A percentile compares a stretch with the other conserved stretches of the same genome.
These are phyloP conservation scores for Cornus controversa DNA, from an alignment of 148 eudicot genomes.

Conservation along the genomic window DNA sequence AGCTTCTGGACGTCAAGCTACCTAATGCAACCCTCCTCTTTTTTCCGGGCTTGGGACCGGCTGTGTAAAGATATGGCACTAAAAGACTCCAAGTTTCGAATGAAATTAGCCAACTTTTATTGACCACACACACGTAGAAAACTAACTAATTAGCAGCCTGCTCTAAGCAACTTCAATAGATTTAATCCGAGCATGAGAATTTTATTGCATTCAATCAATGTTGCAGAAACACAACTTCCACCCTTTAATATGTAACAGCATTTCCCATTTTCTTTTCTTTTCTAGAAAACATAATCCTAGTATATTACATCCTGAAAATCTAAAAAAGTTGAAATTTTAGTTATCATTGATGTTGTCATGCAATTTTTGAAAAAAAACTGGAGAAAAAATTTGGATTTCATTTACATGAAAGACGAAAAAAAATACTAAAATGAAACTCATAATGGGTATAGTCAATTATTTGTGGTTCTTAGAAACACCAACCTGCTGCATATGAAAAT, in stretches of 20 bases:
- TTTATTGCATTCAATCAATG: not conserved
- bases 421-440: not conserved
- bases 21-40: no score
- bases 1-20: no score
- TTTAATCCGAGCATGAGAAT: not conserved
- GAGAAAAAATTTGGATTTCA: not conserved
- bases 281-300: no score
- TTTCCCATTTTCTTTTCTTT: no score
- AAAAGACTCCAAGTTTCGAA: no score
- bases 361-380: not conserved
- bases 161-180: not conserved
- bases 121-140: no score
- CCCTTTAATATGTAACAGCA: no score
- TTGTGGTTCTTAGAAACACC: constrained; percentile 1
- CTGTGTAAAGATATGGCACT: no score
- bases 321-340: not conserved
- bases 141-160: not conserved
- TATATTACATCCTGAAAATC: no score
- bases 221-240: not conserved
- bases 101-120: no score
- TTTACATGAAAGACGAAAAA: not conserved
- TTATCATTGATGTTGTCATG: no score
- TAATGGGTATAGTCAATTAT: not conserved
- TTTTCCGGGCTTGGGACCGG: no score
- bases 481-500: not conserved